These are phyloP conservation scores for Endotrypanum monterogeii DNA, from an alignment of 208 protist genomes.

Conservation along the genomic window DNA sequence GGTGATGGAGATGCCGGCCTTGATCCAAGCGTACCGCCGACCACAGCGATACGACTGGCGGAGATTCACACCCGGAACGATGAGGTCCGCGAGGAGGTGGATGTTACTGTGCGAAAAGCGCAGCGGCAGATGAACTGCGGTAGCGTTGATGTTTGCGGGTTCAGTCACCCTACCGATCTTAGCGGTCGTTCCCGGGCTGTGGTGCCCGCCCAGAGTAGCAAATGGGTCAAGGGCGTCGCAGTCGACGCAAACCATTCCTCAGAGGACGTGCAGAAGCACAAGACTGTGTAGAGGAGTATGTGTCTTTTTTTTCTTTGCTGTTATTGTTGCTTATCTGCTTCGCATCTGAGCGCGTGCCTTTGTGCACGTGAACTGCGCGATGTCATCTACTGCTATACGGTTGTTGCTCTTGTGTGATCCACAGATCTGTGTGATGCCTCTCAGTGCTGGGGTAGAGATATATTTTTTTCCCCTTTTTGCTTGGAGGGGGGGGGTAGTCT, in stretches of 20 bases:
- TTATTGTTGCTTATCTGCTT: not conserved
- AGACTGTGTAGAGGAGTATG: slow-evolving; percentile 11
- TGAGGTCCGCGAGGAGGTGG: slow-evolving; percentile 6
- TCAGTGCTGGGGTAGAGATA: too few species aligned
- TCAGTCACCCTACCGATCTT: not conserved
- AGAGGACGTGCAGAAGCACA: slow-evolving; percentile 17
- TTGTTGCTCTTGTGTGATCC: too few species aligned
- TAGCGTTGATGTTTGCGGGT: not conserved
- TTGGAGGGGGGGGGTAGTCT: too few species aligned
- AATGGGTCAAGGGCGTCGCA: slow-evolving; percentile 1
- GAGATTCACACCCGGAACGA: not conserved
- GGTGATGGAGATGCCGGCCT: not conserved
- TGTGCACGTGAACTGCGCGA: too few species aligned
- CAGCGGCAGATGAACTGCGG: slow-evolving; percentile 1
- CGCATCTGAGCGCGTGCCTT: too few species aligned
- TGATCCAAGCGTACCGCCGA: not conserved
- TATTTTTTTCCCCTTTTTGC: too few species aligned
- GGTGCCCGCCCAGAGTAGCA: not conserved
- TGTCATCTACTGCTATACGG: too few species aligned
- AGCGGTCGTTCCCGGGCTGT: not conserved
- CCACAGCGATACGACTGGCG: not conserved
- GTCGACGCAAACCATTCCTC: slow-evolving; percentile 7
- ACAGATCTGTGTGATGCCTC: too few species aligned
- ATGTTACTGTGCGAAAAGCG: not conserved
- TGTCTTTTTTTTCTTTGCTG: not conserved